Evolutionary conservation across 768 basidiomycete genomes (phyloP).

Genomic region (Phlebiopsis flavidoalba): DNA sequence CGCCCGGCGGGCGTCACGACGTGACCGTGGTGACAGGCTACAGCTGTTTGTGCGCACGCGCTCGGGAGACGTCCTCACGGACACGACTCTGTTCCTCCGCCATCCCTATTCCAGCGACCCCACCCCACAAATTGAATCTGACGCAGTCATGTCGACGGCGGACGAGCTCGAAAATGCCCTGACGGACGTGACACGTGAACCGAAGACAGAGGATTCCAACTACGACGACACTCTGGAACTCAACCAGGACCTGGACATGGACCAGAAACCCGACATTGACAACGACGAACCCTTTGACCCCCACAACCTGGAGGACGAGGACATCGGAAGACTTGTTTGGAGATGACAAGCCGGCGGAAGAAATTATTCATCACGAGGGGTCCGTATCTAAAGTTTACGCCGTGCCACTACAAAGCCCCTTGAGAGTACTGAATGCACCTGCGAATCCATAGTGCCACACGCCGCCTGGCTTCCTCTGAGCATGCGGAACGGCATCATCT

Average conservation of each 20-base stretch:
- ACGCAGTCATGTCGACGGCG: neutral
- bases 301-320: conserved; percentile 34
- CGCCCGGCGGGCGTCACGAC: neutral
- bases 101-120: neutral
- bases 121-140: neutral
- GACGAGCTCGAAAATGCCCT: neutral
- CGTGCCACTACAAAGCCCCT: neutral
- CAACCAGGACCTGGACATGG: conserved; percentile 8
- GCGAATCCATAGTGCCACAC: conserved; percentile 18
- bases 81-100: neutral
- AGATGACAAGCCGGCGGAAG: conserved; percentile 51
- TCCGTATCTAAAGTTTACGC: conserved; percentile 23
- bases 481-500: conserved; percentile 43
- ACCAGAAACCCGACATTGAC: conserved; percentile 2
- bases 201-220: conserved; percentile 2
- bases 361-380: conserved; percentile 44
- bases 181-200: neutral
- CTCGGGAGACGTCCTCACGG: neutral
- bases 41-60: neutral
- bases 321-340: conserved; percentile 81
- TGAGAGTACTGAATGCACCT: conserved; percentile 2
- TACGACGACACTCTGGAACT: neutral
- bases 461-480: conserved; percentile 23
- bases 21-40: neutral
- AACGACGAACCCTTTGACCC: conserved; percentile 7